Conservation (phyloP, 352 stramenopile species). For the Globisporangium camurandrum region DNA sequence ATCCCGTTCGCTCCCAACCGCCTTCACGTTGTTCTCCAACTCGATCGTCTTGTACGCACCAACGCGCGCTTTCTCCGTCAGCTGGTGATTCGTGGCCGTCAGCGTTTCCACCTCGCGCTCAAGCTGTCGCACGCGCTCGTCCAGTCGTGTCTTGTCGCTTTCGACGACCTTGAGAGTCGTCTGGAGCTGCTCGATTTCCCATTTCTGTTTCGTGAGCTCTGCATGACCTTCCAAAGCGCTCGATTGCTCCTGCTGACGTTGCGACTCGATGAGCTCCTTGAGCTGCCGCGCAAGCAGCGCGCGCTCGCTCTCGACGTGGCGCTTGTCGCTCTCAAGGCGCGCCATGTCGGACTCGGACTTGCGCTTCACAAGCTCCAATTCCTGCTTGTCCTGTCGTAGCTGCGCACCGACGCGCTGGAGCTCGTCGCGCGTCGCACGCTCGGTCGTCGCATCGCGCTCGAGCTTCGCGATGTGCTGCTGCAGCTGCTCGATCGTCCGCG, state of each 20-base stretch:
- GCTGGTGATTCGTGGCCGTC: constrained; percentile 19
- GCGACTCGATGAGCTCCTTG: constrained; percentile 2
- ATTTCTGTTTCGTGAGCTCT: constrained; percentile 24
- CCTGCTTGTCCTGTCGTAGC: constrained; percentile 18
- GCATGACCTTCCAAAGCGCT: constrained; percentile 10
- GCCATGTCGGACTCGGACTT: constrained; percentile 10
- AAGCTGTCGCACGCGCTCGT: constrained; percentile 16
- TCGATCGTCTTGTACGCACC: constrained; percentile 15
- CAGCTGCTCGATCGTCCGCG: constrained; percentile 7
- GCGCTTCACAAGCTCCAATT: constrained; percentile 15
- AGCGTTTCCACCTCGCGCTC: constrained; percentile 29
- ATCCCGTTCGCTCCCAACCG: constrained; percentile 12
- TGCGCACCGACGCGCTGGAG: constrained; percentile 16
- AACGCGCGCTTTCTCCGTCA: constrained; percentile 24
- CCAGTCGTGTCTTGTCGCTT: constrained; percentile 32
- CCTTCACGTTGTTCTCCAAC: constrained; percentile 10
- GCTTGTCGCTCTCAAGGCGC: constrained; percentile 28
- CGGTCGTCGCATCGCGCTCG: background rate
- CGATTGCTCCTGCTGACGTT: constrained; percentile 12
- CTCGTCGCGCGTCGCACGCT: constrained; percentile 12
- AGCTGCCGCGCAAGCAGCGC: constrained; percentile 10
- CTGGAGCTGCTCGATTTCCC: constrained; percentile 44
- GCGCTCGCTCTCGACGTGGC: constrained; percentile 25
- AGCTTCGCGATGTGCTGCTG: background rate
- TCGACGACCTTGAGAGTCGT: constrained; percentile 22